Conservation (phyloP, 352 stramenopile species). For the Phytophthora cactorum region DNA sequence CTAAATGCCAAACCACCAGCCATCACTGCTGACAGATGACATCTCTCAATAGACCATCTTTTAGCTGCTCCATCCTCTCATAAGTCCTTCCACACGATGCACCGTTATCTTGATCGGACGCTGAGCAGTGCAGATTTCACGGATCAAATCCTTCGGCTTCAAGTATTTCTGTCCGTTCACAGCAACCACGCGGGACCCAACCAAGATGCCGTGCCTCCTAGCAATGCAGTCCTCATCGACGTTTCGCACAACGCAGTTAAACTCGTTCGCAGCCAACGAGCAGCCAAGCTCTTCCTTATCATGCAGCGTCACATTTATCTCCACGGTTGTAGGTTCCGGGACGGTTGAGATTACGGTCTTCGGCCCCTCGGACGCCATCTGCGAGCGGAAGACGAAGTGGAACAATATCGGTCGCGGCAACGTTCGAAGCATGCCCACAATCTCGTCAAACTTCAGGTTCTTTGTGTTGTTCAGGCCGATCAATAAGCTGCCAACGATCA, state of each 20-base stretch:
- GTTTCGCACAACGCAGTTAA: constrained; percentile 64
- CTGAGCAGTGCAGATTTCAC: constrained; percentile 53
- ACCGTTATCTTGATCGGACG: constrained; percentile 72
- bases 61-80: constrained; percentile 62
- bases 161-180: constrained; percentile 67
- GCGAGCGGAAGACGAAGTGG: constrained; percentile 63
- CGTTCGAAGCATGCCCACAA: constrained; percentile 65
- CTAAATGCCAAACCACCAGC: background rate
- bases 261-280: constrained; percentile 52
- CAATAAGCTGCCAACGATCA: constrained; percentile 79
- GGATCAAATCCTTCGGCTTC: constrained; percentile 56
- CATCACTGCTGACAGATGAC: background rate
- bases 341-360: constrained; percentile 62
- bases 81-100: constrained; percentile 80
- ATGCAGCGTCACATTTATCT: constrained; percentile 63
- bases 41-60: background rate
- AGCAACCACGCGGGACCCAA: constrained; percentile 69
- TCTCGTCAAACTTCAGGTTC: constrained; percentile 73
- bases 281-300: constrained; percentile 68
- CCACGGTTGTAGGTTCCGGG: constrained; percentile 61
- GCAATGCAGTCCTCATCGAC: constrained; percentile 67
- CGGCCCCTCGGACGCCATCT: constrained; percentile 20
- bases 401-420: constrained; percentile 66
- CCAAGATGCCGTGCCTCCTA: constrained; percentile 59
- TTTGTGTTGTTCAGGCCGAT: constrained; percentile 68